phyloP scores from a whole-genome alignment of 345 rosid genomes.

The Pseudoturritis turrita region DNA sequence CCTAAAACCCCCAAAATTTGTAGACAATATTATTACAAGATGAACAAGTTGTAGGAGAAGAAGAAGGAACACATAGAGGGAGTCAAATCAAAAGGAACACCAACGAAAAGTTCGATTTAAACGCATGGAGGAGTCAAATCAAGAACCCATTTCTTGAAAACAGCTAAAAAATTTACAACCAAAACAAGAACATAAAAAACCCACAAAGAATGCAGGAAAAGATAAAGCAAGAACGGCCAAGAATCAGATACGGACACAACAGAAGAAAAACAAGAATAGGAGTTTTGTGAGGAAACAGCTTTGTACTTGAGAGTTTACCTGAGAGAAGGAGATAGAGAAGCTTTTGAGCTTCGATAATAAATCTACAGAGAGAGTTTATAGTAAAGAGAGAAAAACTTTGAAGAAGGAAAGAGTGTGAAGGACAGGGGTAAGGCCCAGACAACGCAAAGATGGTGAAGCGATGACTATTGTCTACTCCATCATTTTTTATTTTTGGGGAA shows the following conservation, averaged over 20 bases:
- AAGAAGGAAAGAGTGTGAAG: constrained; percentile 28
- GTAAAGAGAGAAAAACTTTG: background rate
- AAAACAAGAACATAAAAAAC: background rate
- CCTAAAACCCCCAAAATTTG: constrained; percentile 13
- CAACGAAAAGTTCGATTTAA: background rate
- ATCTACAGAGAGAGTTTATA: constrained; percentile 13
- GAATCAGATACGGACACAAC: constrained; percentile 19
- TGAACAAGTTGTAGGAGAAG: constrained; percentile 7
- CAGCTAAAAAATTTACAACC: background rate
- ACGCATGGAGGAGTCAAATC: background rate
- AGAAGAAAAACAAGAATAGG: background rate
- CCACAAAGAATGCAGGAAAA: background rate
- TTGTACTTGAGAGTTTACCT: background rate
- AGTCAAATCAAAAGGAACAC: background rate
- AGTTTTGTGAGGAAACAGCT: background rate
- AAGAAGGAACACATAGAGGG: background rate
- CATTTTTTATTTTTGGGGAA: background rate
- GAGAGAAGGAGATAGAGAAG: constrained; percentile 13
- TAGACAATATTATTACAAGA: background rate
- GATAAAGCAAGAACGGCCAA: too few species aligned
- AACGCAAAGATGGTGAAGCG: constrained; percentile 25
- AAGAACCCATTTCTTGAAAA: constrained; percentile 8
- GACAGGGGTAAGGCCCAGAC: constrained; percentile 32
- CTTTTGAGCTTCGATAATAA: background rate
- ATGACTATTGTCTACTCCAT: constrained; percentile 22